phyloP scores from a whole-genome alignment of 441 rosid genomes.

The Pelargonium citronellum region DNA sequence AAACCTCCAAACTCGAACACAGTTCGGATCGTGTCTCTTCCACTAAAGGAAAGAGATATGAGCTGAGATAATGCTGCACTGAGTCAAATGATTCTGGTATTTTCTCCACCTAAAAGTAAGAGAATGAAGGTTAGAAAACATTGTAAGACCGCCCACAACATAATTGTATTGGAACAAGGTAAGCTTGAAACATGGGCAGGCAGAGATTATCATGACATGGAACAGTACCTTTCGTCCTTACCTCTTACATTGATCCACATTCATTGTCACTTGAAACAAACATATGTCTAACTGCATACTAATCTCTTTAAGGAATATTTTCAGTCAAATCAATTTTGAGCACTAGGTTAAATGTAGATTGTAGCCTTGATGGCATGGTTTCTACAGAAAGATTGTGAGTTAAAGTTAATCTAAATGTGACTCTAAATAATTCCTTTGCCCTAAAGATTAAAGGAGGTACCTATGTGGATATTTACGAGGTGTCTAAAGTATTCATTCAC shows the following conservation, averaged over 20 bases:
- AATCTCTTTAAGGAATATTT: neutral
- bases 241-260: no score
- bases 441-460: neutral
- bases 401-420: no score
- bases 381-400: no score
- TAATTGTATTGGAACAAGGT: neutral
- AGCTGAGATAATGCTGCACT: constrained; percentile 18
- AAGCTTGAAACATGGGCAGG: neutral
- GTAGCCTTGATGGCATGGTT: no score
- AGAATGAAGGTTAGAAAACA: neutral
- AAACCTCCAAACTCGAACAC: constrained; percentile 3
- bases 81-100: constrained; percentile 25
- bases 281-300: neutral
- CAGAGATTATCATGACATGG: neutral
- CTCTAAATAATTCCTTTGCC: neutral
- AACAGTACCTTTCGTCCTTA: neutral
- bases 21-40: constrained; percentile 25
- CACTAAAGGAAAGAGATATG: constrained; percentile 24
- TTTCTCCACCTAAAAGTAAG: constrained; percentile 18
- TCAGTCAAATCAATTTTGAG: neutral
- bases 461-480: neutral
- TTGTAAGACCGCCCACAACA: neutral
- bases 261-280: no score
- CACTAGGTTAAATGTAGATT: neutral
- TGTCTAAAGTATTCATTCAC: neutral